A percentile compares a stretch with the other conserved stretches of the same genome.
phyloP scores from a whole-genome alignment of 2,329 filamentous ascomycete species.

The Talaromyces sp. region DNA sequence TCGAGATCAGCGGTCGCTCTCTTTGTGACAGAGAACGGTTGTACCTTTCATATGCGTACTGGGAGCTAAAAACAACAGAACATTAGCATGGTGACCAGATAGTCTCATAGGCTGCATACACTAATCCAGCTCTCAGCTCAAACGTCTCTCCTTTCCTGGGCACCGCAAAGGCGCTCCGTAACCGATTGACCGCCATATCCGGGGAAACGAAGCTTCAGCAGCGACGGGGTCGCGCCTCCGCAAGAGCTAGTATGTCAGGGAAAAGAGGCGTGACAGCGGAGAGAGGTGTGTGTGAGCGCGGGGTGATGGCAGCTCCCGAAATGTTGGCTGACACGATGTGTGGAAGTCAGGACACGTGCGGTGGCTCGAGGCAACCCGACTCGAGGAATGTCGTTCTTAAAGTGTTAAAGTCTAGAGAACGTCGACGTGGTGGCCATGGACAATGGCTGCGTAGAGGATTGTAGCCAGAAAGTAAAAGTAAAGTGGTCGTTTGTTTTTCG shows the following conservation, averaged over 20 bases:
- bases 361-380: background rate
- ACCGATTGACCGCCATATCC: conserved; percentile 89
- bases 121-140: conserved; percentile 89
- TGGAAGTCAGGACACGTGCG: conserved; percentile 11
- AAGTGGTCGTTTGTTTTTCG: background rate
- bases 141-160: conserved; percentile 98
- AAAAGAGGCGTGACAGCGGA: conserved; percentile 10
- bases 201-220: conserved; percentile 30
- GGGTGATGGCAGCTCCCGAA: conserved; percentile 18
- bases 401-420: background rate
- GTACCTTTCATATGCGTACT: conserved; percentile 94
- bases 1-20: conserved; percentile 28
- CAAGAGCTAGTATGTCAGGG: conserved; percentile 20
- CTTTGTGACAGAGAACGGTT: conserved; percentile 11
- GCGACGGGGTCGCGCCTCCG: conserved; percentile 37
- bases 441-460: background rate
- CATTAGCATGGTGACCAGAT: conserved; percentile 31
- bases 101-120: conserved; percentile 43
- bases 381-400: background rate
- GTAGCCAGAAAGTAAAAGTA: background rate
- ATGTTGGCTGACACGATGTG: conserved; percentile 10
- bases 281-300: conserved; percentile 20
- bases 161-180: conserved; percentile 86
- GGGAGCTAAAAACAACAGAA: conserved; percentile 58
- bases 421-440: background rate